Conservation (phyloP, 2,329 filamentous ascomycete species). For the Dactylellina leptospora region DNA sequence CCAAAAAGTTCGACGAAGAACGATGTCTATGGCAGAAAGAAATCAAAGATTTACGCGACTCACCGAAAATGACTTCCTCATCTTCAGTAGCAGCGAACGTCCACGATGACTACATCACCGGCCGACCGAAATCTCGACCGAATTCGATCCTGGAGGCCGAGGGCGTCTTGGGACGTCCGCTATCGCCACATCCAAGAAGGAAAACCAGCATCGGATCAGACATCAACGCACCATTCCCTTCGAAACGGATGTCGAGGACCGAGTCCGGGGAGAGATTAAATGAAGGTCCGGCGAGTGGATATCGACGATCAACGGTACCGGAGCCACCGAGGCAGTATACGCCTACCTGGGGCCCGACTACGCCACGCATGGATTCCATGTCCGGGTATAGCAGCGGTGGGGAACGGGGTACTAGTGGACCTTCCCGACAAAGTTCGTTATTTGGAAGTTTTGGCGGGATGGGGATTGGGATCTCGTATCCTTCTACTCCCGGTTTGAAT, state of each 20-base stretch:
- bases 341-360: conserved; percentile 27
- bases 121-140: conserved; percentile 39
- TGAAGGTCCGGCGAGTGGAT: background rate
- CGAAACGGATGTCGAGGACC: conserved; percentile 45
- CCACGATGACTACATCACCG: conserved; percentile 27
- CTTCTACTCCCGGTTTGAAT: conserved; percentile 62
- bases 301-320: conserved; percentile 37
- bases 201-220: conserved; percentile 51
- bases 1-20: conserved; percentile 72
- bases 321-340: conserved; percentile 31
- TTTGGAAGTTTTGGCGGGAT: conserved; percentile 22
- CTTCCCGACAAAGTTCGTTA: conserved; percentile 37
- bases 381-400: conserved; percentile 25
- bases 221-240: conserved; percentile 37
- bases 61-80: conserved; percentile 8
- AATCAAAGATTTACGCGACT: conserved; percentile 38
- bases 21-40: conserved; percentile 65
- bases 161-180: conserved; percentile 24
- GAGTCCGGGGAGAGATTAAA: conserved; percentile 43
- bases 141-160: conserved; percentile 44
- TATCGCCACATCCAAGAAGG: conserved; percentile 40
- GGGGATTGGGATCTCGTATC: conserved; percentile 55
- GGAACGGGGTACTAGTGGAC: background rate
- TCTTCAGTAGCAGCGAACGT: background rate
- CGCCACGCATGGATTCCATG: conserved; percentile 39